phyloP scores from a whole-genome alignment of 2,329 filamentous ascomycete genomes.

The Aureobasidium sp. region DNA sequence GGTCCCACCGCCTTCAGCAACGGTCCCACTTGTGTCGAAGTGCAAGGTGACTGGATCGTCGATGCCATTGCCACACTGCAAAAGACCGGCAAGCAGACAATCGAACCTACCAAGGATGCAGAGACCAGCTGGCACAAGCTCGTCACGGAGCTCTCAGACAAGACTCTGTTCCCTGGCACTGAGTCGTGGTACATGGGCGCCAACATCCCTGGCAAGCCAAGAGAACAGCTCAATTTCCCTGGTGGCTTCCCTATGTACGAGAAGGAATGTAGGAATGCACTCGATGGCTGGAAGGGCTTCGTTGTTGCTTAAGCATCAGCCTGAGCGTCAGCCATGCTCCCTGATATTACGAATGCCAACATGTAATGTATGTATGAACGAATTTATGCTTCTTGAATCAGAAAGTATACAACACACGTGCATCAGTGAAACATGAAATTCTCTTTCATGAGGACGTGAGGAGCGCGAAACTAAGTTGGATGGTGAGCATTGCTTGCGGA shows the following conservation, averaged over 20 bases:
- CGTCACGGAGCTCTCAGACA: slow-evolving; percentile 35
- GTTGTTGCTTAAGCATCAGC: slow-evolving; percentile 1
- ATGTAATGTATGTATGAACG: slow-evolving; percentile 9
- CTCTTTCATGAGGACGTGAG: background rate
- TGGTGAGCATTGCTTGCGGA: background rate
- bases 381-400: background rate
- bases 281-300: slow-evolving; percentile 30
- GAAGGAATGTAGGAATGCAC: slow-evolving; percentile 32
- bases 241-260: slow-evolving; percentile 37
- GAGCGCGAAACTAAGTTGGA: background rate
- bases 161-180: slow-evolving; percentile 36
- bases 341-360: background rate
- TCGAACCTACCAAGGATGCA: slow-evolving; percentile 36
- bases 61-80: slow-evolving; percentile 35
- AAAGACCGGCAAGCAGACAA: slow-evolving; percentile 32
- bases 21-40: slow-evolving; percentile 39
- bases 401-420: background rate
- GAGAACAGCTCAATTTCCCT: slow-evolving; percentile 40
- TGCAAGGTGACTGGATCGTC: slow-evolving; percentile 41
- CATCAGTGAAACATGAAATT: background rate
- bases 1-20: slow-evolving; percentile 43
- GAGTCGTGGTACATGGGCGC: slow-evolving; percentile 40
- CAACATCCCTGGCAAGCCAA: slow-evolving; percentile 40
- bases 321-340: background rate
- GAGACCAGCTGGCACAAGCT: slow-evolving; percentile 36